A percentile compares a stretch with the other conserved stretches of the same genome.
Conservation (phyloP, 192 early-diverging fungal species). For the Spizellomyces sp. region DNA sequence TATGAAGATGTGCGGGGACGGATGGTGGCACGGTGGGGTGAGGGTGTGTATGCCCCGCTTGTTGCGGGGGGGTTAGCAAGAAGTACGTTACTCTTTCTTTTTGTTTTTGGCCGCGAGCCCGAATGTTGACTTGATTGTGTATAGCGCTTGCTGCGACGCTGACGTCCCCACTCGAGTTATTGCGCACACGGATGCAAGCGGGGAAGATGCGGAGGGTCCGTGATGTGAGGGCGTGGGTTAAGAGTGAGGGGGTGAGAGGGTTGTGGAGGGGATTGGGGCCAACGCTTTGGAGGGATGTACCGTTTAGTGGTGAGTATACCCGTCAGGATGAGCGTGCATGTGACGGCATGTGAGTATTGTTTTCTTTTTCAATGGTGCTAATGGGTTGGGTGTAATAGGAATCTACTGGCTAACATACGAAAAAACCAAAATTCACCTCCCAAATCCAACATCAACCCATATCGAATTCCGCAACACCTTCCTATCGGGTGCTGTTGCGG, state of each 20-base stretch:
- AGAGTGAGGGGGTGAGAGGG: slow-evolving; percentile 56
- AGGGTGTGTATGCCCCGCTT: slow-evolving; percentile 61
- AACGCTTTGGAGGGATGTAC: slow-evolving; percentile 93
- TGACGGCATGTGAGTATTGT: neutral
- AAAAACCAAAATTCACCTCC: neutral
- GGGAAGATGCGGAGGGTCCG: slow-evolving; percentile 29
- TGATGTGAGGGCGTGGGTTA: slow-evolving; percentile 61
- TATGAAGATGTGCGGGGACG: slow-evolving; percentile 83
- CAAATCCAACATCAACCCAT: slow-evolving; percentile 11
- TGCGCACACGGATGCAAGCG: slow-evolving; percentile 91
- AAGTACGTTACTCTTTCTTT: slow-evolving; percentile 47
- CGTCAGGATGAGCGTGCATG: neutral
- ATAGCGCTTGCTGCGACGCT: slow-evolving; percentile 71
- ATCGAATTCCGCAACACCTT: slow-evolving; percentile 72
- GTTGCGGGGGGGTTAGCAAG: slow-evolving; percentile 79
- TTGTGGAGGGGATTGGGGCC: slow-evolving; percentile 88
- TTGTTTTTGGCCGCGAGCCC: neutral
- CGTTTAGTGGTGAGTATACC: slow-evolving; percentile 56
- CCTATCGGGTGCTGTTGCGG: slow-evolving; percentile 80
- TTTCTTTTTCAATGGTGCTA: slow-evolving; percentile 48
- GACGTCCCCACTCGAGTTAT: slow-evolving; percentile 89
- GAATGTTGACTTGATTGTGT: neutral
- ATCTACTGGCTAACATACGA: slow-evolving; percentile 52
- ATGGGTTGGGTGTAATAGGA: slow-evolving; percentile 96
- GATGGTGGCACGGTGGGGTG: slow-evolving; percentile 24